Conservation (phyloP, 2,329 filamentous ascomycete genomes). For the Mycosphaerella sp. region DNA sequence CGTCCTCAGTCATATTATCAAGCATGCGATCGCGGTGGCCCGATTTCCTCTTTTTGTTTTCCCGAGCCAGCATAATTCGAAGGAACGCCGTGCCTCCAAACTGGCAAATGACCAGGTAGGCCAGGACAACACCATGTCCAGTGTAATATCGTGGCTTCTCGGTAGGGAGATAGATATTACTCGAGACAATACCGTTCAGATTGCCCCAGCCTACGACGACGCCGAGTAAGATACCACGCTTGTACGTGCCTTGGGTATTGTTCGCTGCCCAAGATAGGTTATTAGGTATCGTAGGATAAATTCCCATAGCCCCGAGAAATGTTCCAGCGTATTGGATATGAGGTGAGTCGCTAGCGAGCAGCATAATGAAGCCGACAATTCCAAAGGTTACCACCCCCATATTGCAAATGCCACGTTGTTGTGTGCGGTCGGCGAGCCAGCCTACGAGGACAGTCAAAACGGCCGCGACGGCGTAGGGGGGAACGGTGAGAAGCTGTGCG, state of each 20-base stretch:
- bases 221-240: constrained; percentile 77
- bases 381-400: constrained; percentile 63
- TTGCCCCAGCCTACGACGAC: constrained; percentile 87
- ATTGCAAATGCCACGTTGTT: constrained; percentile 72
- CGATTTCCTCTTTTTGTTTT: constrained; percentile 62
- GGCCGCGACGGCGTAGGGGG: constrained; percentile 67
- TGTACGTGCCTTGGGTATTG: constrained; percentile 85
- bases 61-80: constrained; percentile 56
- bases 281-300: constrained; percentile 79
- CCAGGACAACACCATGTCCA: constrained; percentile 71
- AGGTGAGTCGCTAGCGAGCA: constrained; percentile 61
- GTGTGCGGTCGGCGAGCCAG: constrained; percentile 67
- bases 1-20: constrained; percentile 55
- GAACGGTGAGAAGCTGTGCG: constrained; percentile 53
- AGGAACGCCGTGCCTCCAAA: constrained; percentile 63
- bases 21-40: constrained; percentile 61
- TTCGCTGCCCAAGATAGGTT: constrained; percentile 83
- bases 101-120: constrained; percentile 57
- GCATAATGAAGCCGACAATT: constrained; percentile 73
- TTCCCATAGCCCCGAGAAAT: constrained; percentile 78
- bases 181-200: constrained; percentile 72
- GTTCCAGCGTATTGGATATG: constrained; percentile 68
- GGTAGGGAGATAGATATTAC: constrained; percentile 62
- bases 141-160: constrained; percentile 31
- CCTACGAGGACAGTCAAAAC: constrained; percentile 63